These are phyloP conservation scores for Aspergillus nanangensis DNA, from an alignment of 495 filamentous ascomycete species.

Conservation along the genomic window DNA sequence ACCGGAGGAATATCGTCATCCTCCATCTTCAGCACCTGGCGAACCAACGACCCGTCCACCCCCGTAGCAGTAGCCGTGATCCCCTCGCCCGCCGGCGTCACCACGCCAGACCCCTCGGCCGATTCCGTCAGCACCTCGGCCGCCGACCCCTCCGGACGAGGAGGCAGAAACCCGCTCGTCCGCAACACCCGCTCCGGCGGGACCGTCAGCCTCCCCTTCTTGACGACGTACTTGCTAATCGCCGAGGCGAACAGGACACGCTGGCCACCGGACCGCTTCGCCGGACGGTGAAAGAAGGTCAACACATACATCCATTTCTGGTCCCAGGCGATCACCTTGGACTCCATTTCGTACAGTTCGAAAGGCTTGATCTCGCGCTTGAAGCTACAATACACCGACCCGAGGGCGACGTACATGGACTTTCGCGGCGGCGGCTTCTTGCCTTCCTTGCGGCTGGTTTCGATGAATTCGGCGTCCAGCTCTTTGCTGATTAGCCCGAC, in stretches of 20 bases:
- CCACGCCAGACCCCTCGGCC: slow-evolving; percentile 30
- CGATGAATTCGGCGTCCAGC: slow-evolving; percentile 36
- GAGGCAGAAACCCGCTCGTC: slow-evolving; percentile 59
- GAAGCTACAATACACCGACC: slow-evolving; percentile 62
- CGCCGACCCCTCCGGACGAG: slow-evolving; percentile 16
- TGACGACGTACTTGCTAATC: slow-evolving; percentile 85
- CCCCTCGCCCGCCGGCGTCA: slow-evolving; percentile 32
- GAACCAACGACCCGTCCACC: slow-evolving; percentile 32
- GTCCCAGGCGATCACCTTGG: slow-evolving; percentile 67
- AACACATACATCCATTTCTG: slow-evolving; percentile 80
- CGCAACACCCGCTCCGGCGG: slow-evolving; percentile 72
- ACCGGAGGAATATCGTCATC: slow-evolving; percentile 23
- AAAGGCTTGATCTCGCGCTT: slow-evolving; percentile 65
- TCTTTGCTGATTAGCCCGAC: slow-evolving; percentile 46
- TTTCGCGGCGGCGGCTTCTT: slow-evolving; percentile 38
- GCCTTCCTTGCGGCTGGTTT: slow-evolving; percentile 33
- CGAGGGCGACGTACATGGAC: slow-evolving; percentile 52
- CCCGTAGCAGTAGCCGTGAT: slow-evolving; percentile 23
- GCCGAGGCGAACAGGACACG: slow-evolving; percentile 68
- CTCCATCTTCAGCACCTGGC: slow-evolving; percentile 32
- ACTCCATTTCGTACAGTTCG: slow-evolving; percentile 63
- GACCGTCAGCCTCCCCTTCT: slow-evolving; percentile 80
- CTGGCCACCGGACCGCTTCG: slow-evolving; percentile 33
- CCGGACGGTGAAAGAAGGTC: slow-evolving; percentile 61
- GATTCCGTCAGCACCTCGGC: slow-evolving; percentile 3